A percentile compares a stretch with the other conserved stretches of the same genome.
phyloP scores from a whole-genome alignment of 345 rosid species.

The Hirschfeldia incana region DNA sequence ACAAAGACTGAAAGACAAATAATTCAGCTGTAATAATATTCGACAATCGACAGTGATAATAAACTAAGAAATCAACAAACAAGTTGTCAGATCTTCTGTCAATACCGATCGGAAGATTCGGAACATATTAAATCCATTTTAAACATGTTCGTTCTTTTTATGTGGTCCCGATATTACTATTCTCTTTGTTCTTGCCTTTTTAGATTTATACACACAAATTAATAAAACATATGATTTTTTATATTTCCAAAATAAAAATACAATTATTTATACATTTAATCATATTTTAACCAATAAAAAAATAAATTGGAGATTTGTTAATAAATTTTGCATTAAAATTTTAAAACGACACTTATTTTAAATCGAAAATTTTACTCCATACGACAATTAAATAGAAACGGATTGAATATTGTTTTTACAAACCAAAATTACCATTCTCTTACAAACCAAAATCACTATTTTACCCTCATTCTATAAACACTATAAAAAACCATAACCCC shows the following conservation, averaged over 20 bases:
- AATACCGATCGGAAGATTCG: background rate
- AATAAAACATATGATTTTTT: too few relatives aligned
- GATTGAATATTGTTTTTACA: too few relatives aligned
- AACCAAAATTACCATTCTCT: background rate
- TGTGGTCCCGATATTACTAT: background rate
- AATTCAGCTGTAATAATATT: background rate
- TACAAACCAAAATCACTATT: background rate
- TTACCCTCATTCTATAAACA: background rate
- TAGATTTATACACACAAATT: too few relatives aligned
- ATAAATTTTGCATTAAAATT: too few relatives aligned
- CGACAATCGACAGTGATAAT: background rate
- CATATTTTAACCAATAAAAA: too few relatives aligned
- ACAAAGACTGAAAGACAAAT: background rate
- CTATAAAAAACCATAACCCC: conserved; percentile 10
- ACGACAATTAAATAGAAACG: too few relatives aligned
- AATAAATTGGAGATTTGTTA: too few relatives aligned
- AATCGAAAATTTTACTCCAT: too few relatives aligned
- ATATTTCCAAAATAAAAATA: too few relatives aligned
- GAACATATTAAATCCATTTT: background rate
- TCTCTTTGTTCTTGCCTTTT: too few relatives aligned
- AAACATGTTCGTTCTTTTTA: background rate
- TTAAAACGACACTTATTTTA: too few relatives aligned
- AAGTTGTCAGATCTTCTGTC: background rate
- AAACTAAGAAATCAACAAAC: background rate
- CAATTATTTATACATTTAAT: too few relatives aligned